Conservation (phyloP, 805 yeast species). For the Candida glaebosa region DNA sequence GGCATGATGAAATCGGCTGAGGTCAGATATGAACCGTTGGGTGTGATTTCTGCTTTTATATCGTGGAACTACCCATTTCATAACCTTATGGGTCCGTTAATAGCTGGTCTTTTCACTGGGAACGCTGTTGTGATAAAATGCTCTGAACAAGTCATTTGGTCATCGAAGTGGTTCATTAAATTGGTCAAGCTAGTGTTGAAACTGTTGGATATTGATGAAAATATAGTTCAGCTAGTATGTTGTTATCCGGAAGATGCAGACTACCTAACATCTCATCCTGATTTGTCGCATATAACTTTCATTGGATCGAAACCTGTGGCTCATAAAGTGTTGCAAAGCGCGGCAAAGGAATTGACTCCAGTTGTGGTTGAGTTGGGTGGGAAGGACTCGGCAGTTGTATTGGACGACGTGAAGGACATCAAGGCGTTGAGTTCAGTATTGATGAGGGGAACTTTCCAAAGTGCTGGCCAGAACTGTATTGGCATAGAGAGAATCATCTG, state of each 20-base stretch:
- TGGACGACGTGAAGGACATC: constrained; percentile 69
- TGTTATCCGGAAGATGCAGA: constrained; percentile 91
- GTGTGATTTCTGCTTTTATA: constrained; percentile 82
- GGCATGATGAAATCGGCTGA: constrained; percentile 84
- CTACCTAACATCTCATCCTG: constrained; percentile 78
- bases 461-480: constrained; percentile 97
- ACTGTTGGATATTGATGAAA: constrained; percentile 72
- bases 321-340: constrained; percentile 77
- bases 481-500: constrained; percentile 95
- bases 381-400: constrained; percentile 83
- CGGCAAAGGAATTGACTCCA: constrained; percentile 85
- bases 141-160: constrained; percentile 95
- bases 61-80: constrained; percentile 99
- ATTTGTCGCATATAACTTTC: constrained; percentile 83
- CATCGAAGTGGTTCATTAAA: constrained; percentile 73
- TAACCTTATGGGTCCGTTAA: constrained; percentile 86
- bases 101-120: constrained; percentile 87
- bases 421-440: constrained; percentile 64
- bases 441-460: constrained; percentile 94
- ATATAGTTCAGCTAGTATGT: constrained; percentile 81
- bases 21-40: constrained; percentile 89
- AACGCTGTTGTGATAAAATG: constrained; percentile 90
- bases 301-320: constrained; percentile 97
- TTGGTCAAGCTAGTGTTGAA: constrained; percentile 70
- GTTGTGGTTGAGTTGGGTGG: constrained; percentile 97